Percentiles rank a stretch among this genome's conserved stretches.
Conservation (phyloP, 108 stramenopile genomes). For the Skeletonema tropicum region DNA sequence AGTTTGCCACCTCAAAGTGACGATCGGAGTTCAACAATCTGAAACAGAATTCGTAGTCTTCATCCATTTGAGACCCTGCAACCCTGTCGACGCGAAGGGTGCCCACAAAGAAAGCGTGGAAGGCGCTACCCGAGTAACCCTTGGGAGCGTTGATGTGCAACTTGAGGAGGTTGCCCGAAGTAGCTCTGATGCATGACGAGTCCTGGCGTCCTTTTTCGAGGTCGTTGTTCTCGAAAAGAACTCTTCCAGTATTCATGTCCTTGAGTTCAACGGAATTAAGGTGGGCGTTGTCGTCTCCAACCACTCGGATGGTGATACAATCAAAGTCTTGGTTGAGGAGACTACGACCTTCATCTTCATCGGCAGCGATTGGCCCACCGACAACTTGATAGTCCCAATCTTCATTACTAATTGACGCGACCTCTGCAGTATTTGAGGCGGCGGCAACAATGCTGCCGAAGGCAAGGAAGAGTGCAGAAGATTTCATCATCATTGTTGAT, state of each 20-base stretch:
- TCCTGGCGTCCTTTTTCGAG: not conserved
- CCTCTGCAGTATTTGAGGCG: not conserved
- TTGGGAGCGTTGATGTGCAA: not conserved
- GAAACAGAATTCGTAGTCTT: not conserved
- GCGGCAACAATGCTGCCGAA: not conserved
- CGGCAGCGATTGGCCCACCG: not conserved
- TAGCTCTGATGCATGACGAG: not conserved
- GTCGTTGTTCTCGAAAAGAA: not conserved
- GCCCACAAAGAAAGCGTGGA: not conserved
- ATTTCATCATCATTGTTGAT: not conserved
- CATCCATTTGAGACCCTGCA: not conserved
- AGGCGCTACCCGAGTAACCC: not conserved
- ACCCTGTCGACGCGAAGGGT: not conserved
- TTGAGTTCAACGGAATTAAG: not conserved
- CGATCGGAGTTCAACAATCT: not conserved
- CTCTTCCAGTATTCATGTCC: not conserved
- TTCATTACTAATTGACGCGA: not conserved
- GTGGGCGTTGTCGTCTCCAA: not conserved
- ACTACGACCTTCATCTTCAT: not conserved
- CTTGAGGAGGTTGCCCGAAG: not conserved
- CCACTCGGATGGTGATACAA: not conserved
- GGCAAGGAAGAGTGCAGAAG: not conserved
- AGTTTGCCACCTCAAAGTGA: too few species aligned
- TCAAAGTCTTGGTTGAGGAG: not conserved
- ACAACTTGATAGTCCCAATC: not conserved